Evolutionary conservation across 805 yeast species (phyloP), one percentile per base, ranked within the genome.

Genomic region (Candida argentea): DNA sequence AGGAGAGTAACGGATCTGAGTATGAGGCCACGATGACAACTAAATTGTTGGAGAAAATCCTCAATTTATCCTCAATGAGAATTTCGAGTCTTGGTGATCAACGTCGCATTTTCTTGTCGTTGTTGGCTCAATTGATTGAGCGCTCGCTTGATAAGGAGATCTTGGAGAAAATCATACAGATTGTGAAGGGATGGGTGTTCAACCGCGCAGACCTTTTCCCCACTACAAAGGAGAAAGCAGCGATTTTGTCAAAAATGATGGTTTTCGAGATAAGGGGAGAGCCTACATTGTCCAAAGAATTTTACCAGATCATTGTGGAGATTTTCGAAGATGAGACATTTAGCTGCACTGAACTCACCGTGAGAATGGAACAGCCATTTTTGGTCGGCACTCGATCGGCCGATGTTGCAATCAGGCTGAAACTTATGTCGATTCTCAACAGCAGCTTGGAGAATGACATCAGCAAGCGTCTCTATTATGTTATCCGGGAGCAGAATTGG

Each of bases 401-500:
- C 0, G 89, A 86, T 44, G 79, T 77, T 3, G 61, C 65, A 3
- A 77, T 84, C 16, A 71, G 98, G 27, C 67, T 73, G 32, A 76
- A 74, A 39, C 67, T 93, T 36, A 81, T 91, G 91, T 50, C 68
- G 0, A 82, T 91, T 31, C 57, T 91, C 44, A 77, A 78, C 48
- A 69, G 69, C 24, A 81, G 94, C 38, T 58, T 91, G 35, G 95
- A 87, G 35, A 68, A 63, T 28, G 86, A 82, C 39, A 66, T 86
- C 14, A 70, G 72, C 40, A 85, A 83, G 49, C 66, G 98, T 33
- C 59, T 91, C 20, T 75, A 78, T 38, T 93, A 93, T 42, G 78
- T 89, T 6, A 70, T 93, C n/a, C 63, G 89, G 21, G 97, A 91
- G 43, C 99, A 91, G 50, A 89, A 85, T 44, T 91, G 99, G 99